Base-by-base conservation (phyloP, 495 filamentous ascomycete genomes). In the Ramalina intermedia region DNA sequence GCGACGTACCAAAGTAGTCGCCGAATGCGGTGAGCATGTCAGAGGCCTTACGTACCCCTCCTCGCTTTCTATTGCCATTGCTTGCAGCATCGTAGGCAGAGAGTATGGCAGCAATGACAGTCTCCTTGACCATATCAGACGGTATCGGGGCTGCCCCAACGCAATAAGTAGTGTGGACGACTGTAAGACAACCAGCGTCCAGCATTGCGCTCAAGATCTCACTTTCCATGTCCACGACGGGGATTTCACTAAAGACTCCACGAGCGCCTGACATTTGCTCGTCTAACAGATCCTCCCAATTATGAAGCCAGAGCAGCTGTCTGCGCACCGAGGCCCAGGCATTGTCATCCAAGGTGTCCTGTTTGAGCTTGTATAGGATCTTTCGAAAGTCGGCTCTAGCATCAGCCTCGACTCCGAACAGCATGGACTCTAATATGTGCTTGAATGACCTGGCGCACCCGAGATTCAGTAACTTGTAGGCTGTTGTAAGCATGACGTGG, bases 31-130 rank as follows among this genome's bases (percentile, higher is more conserved):
- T 71, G 48, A 91, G 66, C 80, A 88, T 86, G 37, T 94, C 85
- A 55, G 81, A 77, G 39, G 85, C 86, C 65, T 77, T 85, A 58
- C 86, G 87, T 60, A 94, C 74, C 5, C 83, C 86, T 11, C 89
- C 89, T 48, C 86, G 74, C 7, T 76, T 85, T 54, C 79, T 72
- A 55, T 93, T 93, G 6, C 87, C 85, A 62, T 94, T 96, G 45
- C 82, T 89, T 29, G 89, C 87, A 57, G 87, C 90, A 57, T 94
- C 87, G 59, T 90, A 96, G 3, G 77, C 77, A 13, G 76, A 69
- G 69, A 87, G 80, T 1, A 81, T 82, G 17, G 77, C 69, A 13
- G 75, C 70, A 29, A 85, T 66, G 17, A 91, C 70, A 3, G 84
- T 78, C 12, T 75, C 69, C 63, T 84, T 77, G 18, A 90, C 68